Conservation (phyloP, 2,329 filamentous ascomycete species). For the Hypoxylon sp. region DNA sequence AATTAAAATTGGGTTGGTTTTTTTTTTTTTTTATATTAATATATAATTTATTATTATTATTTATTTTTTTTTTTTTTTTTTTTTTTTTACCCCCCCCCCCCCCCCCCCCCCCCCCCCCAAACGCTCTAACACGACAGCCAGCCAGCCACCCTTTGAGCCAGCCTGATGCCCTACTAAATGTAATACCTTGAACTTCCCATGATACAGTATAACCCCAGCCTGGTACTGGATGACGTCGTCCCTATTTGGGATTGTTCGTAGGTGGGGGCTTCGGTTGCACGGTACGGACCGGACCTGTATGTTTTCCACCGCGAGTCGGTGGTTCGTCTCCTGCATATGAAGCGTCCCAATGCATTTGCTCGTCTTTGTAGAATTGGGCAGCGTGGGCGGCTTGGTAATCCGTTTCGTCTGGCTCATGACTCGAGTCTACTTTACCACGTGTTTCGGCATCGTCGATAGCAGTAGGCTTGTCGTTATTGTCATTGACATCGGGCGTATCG, state of each 20-base stretch:
- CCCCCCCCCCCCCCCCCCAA: too few relatives aligned
- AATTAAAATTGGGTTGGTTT: too few relatives aligned
- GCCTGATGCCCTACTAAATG: neutral
- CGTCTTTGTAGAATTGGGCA: conserved; percentile 4
- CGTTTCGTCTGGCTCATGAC: neutral
- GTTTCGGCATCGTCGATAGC: neutral
- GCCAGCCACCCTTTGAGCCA: neutral
- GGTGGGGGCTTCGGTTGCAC: conserved; percentile 2
- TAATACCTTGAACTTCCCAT: neutral
- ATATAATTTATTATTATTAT: too few relatives aligned
- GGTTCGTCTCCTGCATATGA: conserved; percentile 6
- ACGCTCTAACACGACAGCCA: neutral
- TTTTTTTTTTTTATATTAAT: too few relatives aligned
- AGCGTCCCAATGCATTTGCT: conserved; percentile 5
- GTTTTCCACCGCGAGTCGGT: conserved; percentile 4
- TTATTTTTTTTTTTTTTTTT: too few relatives aligned
- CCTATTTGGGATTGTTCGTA: conserved; percentile 1
- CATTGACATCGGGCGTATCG: neutral
- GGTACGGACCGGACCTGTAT: neutral
- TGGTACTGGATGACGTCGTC: neutral
- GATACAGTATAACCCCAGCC: neutral
- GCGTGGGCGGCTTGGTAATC: conserved; percentile 3
- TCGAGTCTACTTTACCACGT: neutral
- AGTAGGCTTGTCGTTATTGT: neutral
- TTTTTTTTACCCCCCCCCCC: too few relatives aligned